Conservation (phyloP, 106 monocot species). For the Triglochin maritima region DNA sequence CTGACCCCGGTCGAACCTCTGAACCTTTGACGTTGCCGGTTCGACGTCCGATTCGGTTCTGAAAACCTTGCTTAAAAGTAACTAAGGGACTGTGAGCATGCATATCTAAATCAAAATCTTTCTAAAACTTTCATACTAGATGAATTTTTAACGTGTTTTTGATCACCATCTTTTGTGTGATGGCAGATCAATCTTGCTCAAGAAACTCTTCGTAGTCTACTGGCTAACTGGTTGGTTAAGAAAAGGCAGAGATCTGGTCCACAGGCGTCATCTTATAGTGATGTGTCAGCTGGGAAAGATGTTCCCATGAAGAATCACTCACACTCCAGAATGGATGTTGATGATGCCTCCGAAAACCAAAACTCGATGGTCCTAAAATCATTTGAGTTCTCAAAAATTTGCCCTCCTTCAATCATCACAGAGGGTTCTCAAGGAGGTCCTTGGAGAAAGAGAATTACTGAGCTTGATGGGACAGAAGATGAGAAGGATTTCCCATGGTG, state of each 20-base stretch:
- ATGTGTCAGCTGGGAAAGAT: conserved; percentile 42
- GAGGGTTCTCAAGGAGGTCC: conserved; percentile 82
- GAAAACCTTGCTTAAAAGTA: too few species aligned
- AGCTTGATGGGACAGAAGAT: conserved; percentile 84
- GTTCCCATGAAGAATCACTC: conserved; percentile 34
- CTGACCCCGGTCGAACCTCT: too few species aligned
- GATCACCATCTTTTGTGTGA: neutral
- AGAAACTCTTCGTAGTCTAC: conserved; percentile 80
- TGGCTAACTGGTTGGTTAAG: conserved; percentile 68
- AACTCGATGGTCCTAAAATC: conserved; percentile 34
- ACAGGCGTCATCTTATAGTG: conserved; percentile 45
- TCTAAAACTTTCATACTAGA: too few species aligned
- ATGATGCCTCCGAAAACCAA: conserved; percentile 50
- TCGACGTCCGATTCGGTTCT: too few species aligned
- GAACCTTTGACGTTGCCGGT: too few species aligned
- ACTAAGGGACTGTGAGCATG: too few species aligned
- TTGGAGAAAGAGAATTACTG: conserved; percentile 88
- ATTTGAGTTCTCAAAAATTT: conserved; percentile 70
- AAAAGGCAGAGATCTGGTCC: conserved; percentile 57
- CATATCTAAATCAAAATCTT: too few species aligned
- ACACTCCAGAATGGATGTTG: conserved; percentile 51
- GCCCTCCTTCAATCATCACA: conserved; percentile 82
- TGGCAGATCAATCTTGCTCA: conserved; percentile 92
- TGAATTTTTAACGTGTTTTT: too few species aligned
- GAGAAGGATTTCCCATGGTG: conserved; percentile 91